Conservation (phyloP, 169 alveolate genomes). For the Cryptosporidium tyzzeri region DNA sequence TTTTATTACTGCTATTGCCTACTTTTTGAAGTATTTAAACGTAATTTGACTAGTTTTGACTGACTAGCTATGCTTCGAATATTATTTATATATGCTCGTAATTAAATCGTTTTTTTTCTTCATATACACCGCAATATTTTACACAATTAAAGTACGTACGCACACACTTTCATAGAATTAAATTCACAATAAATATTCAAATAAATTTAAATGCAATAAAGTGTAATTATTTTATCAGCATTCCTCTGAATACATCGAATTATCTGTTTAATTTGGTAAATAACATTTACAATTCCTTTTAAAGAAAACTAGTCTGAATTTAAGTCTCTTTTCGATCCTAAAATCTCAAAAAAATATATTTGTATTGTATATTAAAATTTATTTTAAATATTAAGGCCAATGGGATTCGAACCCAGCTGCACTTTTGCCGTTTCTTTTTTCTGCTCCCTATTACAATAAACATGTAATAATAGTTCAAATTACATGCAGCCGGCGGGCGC, state of each 20-base stretch:
- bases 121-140: background rate
- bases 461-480: background rate
- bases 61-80: background rate
- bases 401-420: background rate
- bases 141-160: background rate
- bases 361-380: background rate
- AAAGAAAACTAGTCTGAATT: no score
- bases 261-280: no score
- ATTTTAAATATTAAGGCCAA: background rate
- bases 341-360: background rate
- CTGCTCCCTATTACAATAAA: background rate
- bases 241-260: background rate
- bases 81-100: background rate
- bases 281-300: no score
- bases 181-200: background rate
- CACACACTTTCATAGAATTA: background rate
- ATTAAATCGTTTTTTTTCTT: background rate
- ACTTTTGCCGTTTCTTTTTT: background rate
- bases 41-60: no score
- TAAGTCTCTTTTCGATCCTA: background rate
- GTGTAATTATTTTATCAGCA: no score
- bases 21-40: background rate
- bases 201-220: no score
- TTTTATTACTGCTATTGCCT: background rate
- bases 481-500: slow-evolving; percentile 13